These are phyloP conservation scores for Pyrenula massariospora DNA, from an alignment of 495 filamentous ascomycete genomes.

Conservation along the genomic window DNA sequence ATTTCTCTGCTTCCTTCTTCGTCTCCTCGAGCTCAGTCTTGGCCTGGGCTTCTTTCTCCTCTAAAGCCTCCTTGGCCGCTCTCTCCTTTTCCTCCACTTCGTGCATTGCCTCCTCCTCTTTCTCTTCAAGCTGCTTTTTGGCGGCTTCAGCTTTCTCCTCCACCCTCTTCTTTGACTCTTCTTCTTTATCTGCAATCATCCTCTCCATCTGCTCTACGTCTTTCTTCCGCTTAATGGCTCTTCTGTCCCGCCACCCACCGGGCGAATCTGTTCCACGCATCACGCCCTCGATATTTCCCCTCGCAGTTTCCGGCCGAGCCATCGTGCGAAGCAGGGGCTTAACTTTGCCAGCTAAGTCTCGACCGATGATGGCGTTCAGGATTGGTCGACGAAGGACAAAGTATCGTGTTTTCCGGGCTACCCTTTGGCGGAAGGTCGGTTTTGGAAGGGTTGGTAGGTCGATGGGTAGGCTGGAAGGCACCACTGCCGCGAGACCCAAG, in stretches of 20 bases:
- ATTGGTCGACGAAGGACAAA: neutral
- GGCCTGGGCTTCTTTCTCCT: constrained; percentile 26
- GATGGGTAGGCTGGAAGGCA: neutral
- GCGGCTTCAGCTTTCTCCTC: constrained; percentile 49
- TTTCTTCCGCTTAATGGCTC: neutral
- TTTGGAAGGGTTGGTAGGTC: neutral
- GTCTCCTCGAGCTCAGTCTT: constrained; percentile 17
- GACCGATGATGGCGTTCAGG: neutral
- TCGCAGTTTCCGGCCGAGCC: neutral
- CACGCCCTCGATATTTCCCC: neutral
- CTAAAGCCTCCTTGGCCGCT: constrained; percentile 36
- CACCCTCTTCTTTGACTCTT: constrained; percentile 43
- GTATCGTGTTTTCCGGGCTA: neutral
- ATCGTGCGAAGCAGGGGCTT: neutral
- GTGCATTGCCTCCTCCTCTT: constrained; percentile 40
- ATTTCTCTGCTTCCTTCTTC: constrained; percentile 4
- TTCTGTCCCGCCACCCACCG: neutral
- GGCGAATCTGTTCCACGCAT: neutral
- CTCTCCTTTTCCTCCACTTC: constrained; percentile 46
- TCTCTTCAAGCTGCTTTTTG: constrained; percentile 42
- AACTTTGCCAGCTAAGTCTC: neutral
- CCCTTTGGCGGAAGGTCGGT: neutral
- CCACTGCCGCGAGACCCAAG: neutral
- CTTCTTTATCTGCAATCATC: constrained; percentile 24
- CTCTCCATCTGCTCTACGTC: neutral